Percentiles rank a stretch among this genome's conserved stretches.
Evolutionary conservation across 768 basidiomycete genomes (phyloP).

Genomic region (Dioszegia crocea): DNA sequence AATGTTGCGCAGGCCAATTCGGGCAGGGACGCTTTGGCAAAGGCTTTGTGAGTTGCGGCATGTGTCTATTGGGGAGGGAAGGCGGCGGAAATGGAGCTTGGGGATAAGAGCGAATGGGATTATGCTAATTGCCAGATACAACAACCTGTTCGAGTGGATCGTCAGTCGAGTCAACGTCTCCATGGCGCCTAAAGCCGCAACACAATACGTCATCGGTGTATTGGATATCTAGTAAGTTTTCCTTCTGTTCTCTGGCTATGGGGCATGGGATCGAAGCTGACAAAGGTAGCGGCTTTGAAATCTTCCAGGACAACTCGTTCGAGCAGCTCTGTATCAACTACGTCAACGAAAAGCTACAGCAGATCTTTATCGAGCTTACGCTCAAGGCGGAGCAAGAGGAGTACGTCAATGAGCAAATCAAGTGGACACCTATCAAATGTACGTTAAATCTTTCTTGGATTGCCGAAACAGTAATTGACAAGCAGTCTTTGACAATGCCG

Average conservation of each 20-base stretch:
- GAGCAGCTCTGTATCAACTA: slow-evolving; percentile 98
- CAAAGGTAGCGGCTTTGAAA: slow-evolving; percentile 72
- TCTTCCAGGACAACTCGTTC: slow-evolving; percentile 61
- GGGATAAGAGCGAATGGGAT: too few relatives aligned
- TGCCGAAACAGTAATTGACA: slow-evolving; percentile 6
- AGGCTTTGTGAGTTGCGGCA: slow-evolving; percentile 61
- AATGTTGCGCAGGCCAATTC: slow-evolving; percentile 87
- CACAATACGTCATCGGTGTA: slow-evolving; percentile 84
- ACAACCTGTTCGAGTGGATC: slow-evolving; percentile 99
- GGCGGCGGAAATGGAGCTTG: too few relatives aligned
- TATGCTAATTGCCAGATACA: slow-evolving; percentile 56
- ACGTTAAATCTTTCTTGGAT: slow-evolving; percentile 53
- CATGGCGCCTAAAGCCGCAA: slow-evolving; percentile 77
- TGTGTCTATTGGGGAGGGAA: too few relatives aligned
- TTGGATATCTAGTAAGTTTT: slow-evolving; percentile 74
- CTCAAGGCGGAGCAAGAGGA: slow-evolving; percentile 99
- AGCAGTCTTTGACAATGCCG: slow-evolving; percentile 52
- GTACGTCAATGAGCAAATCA: slow-evolving; percentile 96
- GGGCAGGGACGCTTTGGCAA: slow-evolving; percentile 84
- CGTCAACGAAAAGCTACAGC: slow-evolving; percentile 98
- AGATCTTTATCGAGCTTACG: slow-evolving; percentile 98
- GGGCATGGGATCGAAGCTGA: slow-evolving; percentile 1
- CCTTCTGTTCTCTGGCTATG: background rate
- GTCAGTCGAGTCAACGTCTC: slow-evolving; percentile 92
- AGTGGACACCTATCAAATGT: slow-evolving; percentile 99